Percentiles rank a stretch among this genome's conserved stretches.
phyloP scores from a whole-genome alignment of 1,284 basidiomycete genomes.

The Sporisorium exsertum region DNA sequence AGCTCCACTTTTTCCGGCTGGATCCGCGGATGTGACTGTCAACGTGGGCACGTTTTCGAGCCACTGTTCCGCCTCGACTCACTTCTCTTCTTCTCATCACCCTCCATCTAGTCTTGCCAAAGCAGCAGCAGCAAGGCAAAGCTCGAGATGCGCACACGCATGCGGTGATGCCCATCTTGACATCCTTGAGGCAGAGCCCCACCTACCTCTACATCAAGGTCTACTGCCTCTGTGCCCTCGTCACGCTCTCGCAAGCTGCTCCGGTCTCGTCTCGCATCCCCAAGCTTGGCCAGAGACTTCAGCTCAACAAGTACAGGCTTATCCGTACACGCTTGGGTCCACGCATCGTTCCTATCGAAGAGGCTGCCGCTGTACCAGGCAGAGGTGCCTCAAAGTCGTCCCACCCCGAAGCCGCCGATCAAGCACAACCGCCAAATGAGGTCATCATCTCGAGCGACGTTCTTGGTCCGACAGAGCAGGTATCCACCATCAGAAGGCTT shows the following conservation, averaged over 20 bases:
- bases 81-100: background rate
- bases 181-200: conserved; percentile 56
- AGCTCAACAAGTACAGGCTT: conserved; percentile 36
- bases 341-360: conserved; percentile 34
- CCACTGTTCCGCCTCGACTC: background rate
- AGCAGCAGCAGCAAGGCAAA: background rate
- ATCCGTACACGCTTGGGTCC: conserved; percentile 36
- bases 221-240: conserved; percentile 61
- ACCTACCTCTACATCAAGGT: conserved; percentile 65
- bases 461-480: conserved; percentile 24
- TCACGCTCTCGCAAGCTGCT: conserved; percentile 61
- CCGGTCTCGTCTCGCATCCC: conserved; percentile 61
- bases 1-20: no score
- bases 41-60: conserved; percentile 18
- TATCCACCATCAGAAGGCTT: conserved; percentile 22
- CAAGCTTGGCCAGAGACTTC: conserved; percentile 31
- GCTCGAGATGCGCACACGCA: conserved; percentile 6
- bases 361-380: background rate
- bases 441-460: conserved; percentile 48
- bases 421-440: conserved; percentile 3
- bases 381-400: background rate
- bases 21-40: conserved; percentile 11
- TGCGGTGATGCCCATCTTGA: conserved; percentile 52
- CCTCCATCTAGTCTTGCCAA: conserved; percentile 1
- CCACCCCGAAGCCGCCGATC: background rate